A percentile compares a stretch with the other conserved stretches of the same genome.
Evolutionary conservation across 768 basidiomycete species (phyloP).

Genomic region (Sistotremastrum niveocremeum): DNA sequence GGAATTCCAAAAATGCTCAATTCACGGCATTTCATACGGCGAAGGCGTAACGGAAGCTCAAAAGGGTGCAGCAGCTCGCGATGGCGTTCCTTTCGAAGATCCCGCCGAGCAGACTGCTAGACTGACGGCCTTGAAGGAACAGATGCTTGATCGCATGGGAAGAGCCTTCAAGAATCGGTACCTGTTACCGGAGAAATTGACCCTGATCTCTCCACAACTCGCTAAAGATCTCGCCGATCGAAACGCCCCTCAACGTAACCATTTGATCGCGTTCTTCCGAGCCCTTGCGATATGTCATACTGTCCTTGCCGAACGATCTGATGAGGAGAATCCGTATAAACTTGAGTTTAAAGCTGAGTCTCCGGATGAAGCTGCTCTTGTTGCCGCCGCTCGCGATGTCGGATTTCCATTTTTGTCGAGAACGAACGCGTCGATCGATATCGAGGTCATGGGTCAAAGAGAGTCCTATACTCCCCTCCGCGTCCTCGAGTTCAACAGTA

Average conservation of each 20-base stretch:
- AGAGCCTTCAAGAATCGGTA: slow-evolving; percentile 81
- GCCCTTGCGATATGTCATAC: slow-evolving; percentile 90
- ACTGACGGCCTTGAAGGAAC: slow-evolving; percentile 49
- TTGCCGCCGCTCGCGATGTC: slow-evolving; percentile 80
- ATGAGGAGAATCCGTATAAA: slow-evolving; percentile 42
- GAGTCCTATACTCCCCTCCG: slow-evolving; percentile 73
- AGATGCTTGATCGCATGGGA: slow-evolving; percentile 69
- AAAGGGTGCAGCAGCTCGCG: slow-evolving; percentile 76
- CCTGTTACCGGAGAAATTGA: slow-evolving; percentile 65
- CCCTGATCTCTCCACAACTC: slow-evolving; percentile 76
- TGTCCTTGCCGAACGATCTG: slow-evolving; percentile 70
- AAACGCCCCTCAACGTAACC: slow-evolving; percentile 41
- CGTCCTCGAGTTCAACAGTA: slow-evolving; percentile 86
- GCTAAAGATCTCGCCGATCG: slow-evolving; percentile 64
- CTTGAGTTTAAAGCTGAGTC: slow-evolving; percentile 93
- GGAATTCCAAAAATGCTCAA: slow-evolving; percentile 95
- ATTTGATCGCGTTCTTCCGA: slow-evolving; percentile 81
- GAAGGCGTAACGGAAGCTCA: slow-evolving; percentile 95
- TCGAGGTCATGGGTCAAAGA: slow-evolving; percentile 81
- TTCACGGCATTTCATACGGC: slow-evolving; percentile 74
- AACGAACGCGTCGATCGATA: slow-evolving; percentile 62
- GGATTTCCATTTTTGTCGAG: slow-evolving; percentile 84
- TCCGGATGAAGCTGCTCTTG: slow-evolving; percentile 90
- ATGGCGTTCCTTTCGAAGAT: slow-evolving; percentile 55
- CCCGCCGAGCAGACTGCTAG: slow-evolving; percentile 59